These are phyloP conservation scores for Diaporthe nobilis DNA, from an alignment of 2,329 filamentous ascomycete genomes.

Conservation along the genomic window DNA sequence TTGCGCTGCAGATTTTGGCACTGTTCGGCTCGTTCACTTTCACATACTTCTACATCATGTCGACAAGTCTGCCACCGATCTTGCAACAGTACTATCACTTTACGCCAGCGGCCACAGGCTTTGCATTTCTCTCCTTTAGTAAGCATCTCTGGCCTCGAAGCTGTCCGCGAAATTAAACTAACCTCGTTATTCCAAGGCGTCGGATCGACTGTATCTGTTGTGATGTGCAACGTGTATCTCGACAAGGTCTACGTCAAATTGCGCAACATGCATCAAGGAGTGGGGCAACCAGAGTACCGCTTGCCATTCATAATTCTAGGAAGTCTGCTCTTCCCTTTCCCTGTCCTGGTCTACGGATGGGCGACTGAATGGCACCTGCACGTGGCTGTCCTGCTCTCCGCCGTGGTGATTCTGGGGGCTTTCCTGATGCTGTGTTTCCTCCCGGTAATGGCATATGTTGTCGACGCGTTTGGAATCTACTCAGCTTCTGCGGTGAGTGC, in stretches of 20 bases:
- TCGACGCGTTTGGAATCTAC: conserved; percentile 69
- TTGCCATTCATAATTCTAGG: conserved; percentile 67
- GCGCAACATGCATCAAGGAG: conserved; percentile 55
- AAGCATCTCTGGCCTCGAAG: not conserved
- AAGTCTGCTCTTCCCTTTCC: conserved; percentile 60
- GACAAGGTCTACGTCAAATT: conserved; percentile 68
- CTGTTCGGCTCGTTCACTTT: conserved; percentile 64
- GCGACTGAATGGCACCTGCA: conserved; percentile 59
- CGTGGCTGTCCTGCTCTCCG: conserved; percentile 58
- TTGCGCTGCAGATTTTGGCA: conserved; percentile 65
- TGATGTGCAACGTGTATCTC: conserved; percentile 64
- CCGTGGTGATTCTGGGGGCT: conserved; percentile 61
- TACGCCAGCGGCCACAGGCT: conserved; percentile 65
- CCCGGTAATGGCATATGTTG: conserved; percentile 68
- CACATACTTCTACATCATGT: conserved; percentile 67
- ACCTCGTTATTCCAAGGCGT: conserved; percentile 54
- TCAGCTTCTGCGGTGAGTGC: conserved; percentile 71
- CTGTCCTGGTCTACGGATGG: conserved; percentile 66
- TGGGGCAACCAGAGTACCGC: conserved; percentile 66
- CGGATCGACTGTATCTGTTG: conserved; percentile 62
- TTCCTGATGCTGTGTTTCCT: conserved; percentile 62
- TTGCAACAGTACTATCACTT: conserved; percentile 63
- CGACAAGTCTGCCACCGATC: conserved; percentile 67
- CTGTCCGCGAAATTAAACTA: not conserved
- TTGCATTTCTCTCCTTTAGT: conserved; percentile 70